phyloP scores from a whole-genome alignment of 164 flowering plant genomes.

The Piper betle region DNA sequence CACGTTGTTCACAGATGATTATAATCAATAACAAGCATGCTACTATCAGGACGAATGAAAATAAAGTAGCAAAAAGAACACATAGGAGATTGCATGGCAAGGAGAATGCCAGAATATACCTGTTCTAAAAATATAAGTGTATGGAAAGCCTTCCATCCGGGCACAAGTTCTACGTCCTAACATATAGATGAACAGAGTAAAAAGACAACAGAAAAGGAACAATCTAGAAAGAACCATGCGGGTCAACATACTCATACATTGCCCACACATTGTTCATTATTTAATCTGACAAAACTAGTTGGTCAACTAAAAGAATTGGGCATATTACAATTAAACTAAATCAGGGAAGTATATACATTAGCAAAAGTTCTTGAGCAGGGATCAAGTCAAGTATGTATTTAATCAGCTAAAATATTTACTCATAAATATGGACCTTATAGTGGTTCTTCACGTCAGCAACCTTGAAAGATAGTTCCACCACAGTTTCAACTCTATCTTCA shows the following conservation, averaged over 20 bases:
- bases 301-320: not conserved
- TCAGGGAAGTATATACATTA: too few relatives aligned
- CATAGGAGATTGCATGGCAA: not conserved
- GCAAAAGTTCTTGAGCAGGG: not conserved
- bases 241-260: not conserved
- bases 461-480: conserved; percentile 31
- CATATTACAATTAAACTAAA: too few relatives aligned
- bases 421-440: conserved; percentile 44
- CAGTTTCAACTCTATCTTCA: conserved; percentile 17
- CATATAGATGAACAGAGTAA: conserved; percentile 1
- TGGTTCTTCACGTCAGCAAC: conserved; percentile 38
- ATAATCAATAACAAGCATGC: not conserved
- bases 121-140: conserved; percentile 78
- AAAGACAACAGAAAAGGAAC: not conserved
- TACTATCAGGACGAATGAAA: not conserved
- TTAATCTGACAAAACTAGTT: not conserved
- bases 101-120: conserved; percentile 26
- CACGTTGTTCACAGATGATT: not conserved
- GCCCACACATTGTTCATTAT: not conserved
- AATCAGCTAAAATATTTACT: too few relatives aligned
- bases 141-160: conserved; percentile 89
- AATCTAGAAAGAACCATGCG: not conserved
- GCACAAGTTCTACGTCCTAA: conserved; percentile 47
- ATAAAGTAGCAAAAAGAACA: not conserved
- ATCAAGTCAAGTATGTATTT: not conserved